Evolutionary conservation across 1,284 basidiomycete genomes (phyloP).

Genomic region (Hymenochaete sp.): DNA sequence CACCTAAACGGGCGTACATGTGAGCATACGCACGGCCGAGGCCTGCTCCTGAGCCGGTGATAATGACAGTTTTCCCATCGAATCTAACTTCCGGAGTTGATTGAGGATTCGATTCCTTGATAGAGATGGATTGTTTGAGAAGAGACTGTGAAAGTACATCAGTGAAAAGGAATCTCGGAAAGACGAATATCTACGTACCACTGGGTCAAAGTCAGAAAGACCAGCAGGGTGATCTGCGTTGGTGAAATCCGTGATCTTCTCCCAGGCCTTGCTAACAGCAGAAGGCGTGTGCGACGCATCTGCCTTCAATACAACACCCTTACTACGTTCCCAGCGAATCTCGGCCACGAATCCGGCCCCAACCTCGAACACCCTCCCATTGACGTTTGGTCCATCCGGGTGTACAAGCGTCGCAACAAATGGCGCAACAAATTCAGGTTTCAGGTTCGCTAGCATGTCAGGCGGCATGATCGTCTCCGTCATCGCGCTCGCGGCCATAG

Average conservation of each 20-base stretch:
- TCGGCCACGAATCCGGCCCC: slow-evolving; percentile 93
- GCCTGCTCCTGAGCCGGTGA: slow-evolving; percentile 91
- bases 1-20: slow-evolving; percentile 87
- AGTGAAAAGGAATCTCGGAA: slow-evolving; percentile 2
- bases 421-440: slow-evolving; percentile 92
- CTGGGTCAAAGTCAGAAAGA: slow-evolving; percentile 62
- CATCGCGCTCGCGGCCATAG: slow-evolving; percentile 92
- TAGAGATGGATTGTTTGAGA: slow-evolving; percentile 59
- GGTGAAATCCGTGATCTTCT: slow-evolving; percentile 75
- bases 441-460: slow-evolving; percentile 90
- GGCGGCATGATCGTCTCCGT: slow-evolving; percentile 93
- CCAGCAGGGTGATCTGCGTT: slow-evolving; percentile 66
- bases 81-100: slow-evolving; percentile 68
- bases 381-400: slow-evolving; percentile 74
- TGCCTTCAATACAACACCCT: slow-evolving; percentile 84
- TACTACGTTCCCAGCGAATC: slow-evolving; percentile 88
- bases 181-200: slow-evolving; percentile 32
- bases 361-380: slow-evolving; percentile 87
- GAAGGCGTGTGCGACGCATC: slow-evolving; percentile 91
- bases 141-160: slow-evolving; percentile 38
- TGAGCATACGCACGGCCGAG: slow-evolving; percentile 89
- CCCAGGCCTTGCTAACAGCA: slow-evolving; percentile 82
- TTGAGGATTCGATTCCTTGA: slow-evolving; percentile 66
- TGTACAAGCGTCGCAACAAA: slow-evolving; percentile 77
- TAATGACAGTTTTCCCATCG: slow-evolving; percentile 85